Evolutionary conservation across 345 rosid genomes (phyloP), one percentile per base, ranked within the genome.

Genomic region (Eucalyptus albens): DNA sequence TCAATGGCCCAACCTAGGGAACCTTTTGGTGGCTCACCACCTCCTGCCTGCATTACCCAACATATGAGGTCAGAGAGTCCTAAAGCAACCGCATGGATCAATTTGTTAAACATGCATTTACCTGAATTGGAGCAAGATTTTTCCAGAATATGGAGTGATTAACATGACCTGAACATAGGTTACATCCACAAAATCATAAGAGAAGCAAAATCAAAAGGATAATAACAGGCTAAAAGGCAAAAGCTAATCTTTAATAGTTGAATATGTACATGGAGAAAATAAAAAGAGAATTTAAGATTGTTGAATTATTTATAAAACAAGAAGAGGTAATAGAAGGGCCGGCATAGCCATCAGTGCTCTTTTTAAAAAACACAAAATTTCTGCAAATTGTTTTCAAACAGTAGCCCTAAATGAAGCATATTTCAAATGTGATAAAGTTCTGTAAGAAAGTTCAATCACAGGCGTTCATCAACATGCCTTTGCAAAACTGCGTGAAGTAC

Each of bases 81-180:
- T 49, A 45, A 77, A 29, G 45, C 5, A 50, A 15, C 22, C 27
- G 2, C 87, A 86, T 86, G 24, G 87, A 11, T 60, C 85, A 11
- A 26, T 88, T 45, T 65, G 60, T 69, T 26, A 87, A 5, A 87
- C 80, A 83, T 92, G 88, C 99, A 22, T 77, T 95, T 92, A 95
- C 99, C 8, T 86, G 87, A 59, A 89, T 90, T 42, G 99, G 99
- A 88, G 95, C 92, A 77, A 98, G 99, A 81, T 97, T 98, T 92
- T 96, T 94, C 99, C 99, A 97, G 94, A 98, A 97, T 67, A 96
- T 93, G 14, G 99, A 97, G 92, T 98, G 99, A 90, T 98, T 98
- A 62, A 98, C 89, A 92, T 98, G 99, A 87, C 99, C 99, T 98
- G 94, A 33, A 55, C 49, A 53, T 44, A 55, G 88, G 29, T 77